Evolutionary conservation across 1,284 basidiomycete species (phyloP), one percentile per base, ranked within the genome.

Genomic region (Apiotrichum laibachii): DNA sequence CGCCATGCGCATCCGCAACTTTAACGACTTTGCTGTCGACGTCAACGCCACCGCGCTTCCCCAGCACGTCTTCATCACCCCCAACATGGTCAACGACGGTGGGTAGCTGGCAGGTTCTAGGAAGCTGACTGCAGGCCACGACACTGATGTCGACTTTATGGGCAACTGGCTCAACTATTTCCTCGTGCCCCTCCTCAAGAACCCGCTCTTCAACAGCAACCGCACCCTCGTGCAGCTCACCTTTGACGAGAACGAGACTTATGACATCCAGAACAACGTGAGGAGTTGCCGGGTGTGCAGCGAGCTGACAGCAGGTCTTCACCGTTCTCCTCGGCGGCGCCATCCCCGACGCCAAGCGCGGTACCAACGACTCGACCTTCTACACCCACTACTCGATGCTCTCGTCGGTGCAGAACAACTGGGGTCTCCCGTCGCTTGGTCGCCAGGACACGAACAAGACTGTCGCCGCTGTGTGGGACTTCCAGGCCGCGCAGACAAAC

Each of bases 311-410:
- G 26, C 26, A 31, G 26, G 26, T 58, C 63, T 74, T 59, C 5
- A 73, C 80, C 4, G 57, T 86, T 22, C 76, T 85, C 6, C 77
- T 87, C 37, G 86, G 86, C 50, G 77, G 76, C 15, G 83, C 78
- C n/a, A 65, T 86, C 31, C 84, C 85, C 5, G 42, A 59, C 19
- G 53, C 73, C 33, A 67, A 71, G 16, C 45, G 51, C 35, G 82
- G 81, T 26, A 84, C 82, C 11, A 80, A 71, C 31, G 85, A 86
- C 69, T 55, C 74, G 18, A 82, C 79, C 1, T 85, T 81, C 78
- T 86, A 86, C 73, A 83, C 84, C 2, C 87, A 88, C 73, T 88
- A 87, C 77, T 85, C 85, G 10, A 69, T 74, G 48, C 70, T 88
- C 50, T 82, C 82, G 18, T 84, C 85, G 7, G 82, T 86, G 31